Percentiles rank a stretch among this genome's conserved stretches.
Evolutionary conservation across 805 yeast species (phyloP).

Genomic region (Peterozyma xylosa): DNA sequence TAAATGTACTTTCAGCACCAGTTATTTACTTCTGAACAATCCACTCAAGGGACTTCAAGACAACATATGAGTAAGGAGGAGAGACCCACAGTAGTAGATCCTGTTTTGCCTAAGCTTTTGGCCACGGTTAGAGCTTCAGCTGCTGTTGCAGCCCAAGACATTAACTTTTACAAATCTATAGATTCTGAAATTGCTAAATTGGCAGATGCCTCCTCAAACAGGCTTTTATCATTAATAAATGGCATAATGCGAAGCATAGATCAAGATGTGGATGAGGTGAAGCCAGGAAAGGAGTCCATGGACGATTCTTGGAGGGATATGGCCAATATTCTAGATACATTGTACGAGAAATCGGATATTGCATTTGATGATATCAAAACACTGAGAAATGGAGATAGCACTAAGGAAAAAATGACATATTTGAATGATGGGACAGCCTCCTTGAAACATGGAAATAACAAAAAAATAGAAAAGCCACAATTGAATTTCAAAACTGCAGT

Average conservation of each 20-base stretch:
- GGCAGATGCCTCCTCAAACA: slow-evolving; percentile 31
- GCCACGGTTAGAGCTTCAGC: slow-evolving; percentile 58
- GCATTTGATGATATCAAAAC: slow-evolving; percentile 42
- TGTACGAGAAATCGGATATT: slow-evolving; percentile 73
- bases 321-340: slow-evolving; percentile 53
- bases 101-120: slow-evolving; percentile 39
- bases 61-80: no score
- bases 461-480: slow-evolving; percentile 62
- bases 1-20: no score
- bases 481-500: slow-evolving; percentile 43
- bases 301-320: slow-evolving; percentile 54
- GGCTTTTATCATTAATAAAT: slow-evolving; percentile 39
- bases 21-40: no score
- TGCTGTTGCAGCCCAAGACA: slow-evolving; percentile 70
- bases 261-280: slow-evolving; percentile 21
- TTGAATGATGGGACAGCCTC: slow-evolving; percentile 35
- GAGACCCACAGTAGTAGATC: slow-evolving; percentile 10
- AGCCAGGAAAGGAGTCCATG: slow-evolving; percentile 35
- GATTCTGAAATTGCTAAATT: slow-evolving; percentile 37
- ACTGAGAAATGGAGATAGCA: slow-evolving; percentile 12
- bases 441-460: slow-evolving; percentile 11
- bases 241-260: slow-evolving; percentile 30
- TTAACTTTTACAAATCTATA: slow-evolving; percentile 63
- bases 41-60: no score
- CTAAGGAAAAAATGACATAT: slow-evolving; percentile 28